Conservation (phyloP, 2,329 filamentous ascomycete species). For the Drechslerella coelobrocha region DNA sequence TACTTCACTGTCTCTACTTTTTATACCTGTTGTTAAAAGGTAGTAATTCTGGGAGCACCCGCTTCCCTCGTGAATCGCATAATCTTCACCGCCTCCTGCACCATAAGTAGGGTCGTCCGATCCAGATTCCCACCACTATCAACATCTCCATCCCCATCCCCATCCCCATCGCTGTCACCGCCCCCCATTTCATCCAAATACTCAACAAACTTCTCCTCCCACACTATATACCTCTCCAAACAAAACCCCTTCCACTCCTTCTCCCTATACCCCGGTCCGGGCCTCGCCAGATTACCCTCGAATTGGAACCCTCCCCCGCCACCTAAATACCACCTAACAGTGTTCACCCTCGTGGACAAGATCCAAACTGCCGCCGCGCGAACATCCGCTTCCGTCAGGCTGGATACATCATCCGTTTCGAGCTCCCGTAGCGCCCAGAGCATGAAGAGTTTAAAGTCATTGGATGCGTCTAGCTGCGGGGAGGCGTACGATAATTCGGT, state of each 20-base stretch:
- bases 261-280: background rate
- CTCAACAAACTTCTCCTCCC: conserved; percentile 2
- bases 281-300: conserved; percentile 14
- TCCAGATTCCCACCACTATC: conserved; percentile 6
- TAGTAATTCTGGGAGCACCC: too few relatives aligned
- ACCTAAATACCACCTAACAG: too few relatives aligned
- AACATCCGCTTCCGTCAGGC: background rate
- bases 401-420: background rate
- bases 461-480: too few relatives aligned
- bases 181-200: background rate
- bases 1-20: too few relatives aligned
- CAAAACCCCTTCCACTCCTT: conserved; percentile 19
- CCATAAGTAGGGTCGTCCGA: background rate
- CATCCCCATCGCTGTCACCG: background rate
- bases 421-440: conserved; percentile 24
- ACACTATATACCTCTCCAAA: conserved; percentile 16
- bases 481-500: background rate
- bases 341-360: background rate
- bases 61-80: background rate
- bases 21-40: too few relatives aligned
- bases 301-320: too few relatives aligned
- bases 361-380: conserved; percentile 22
- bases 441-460: too few relatives aligned
- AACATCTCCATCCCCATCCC: background rate
- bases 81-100: background rate